Percentiles rank a stretch among this genome's conserved stretches.
Conservation (phyloP, 352 stramenopile species). For the Aphanomyces euteiches region DNA sequence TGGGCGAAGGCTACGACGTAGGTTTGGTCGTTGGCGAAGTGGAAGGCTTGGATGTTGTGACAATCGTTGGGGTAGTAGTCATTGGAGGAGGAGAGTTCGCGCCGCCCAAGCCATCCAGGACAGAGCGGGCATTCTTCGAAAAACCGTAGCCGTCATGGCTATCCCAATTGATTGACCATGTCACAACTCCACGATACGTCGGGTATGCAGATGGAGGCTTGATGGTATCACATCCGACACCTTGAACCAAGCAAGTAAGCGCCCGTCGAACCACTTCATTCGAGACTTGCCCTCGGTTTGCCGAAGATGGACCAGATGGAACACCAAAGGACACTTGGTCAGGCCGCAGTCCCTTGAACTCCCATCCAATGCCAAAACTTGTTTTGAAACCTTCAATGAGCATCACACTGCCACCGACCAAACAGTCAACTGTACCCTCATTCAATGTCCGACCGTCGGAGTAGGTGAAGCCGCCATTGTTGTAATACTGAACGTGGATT, state of each 20-base stretch:
- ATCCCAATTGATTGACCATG: slow-evolving; percentile 29
- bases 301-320: slow-evolving; percentile 10
- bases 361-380: slow-evolving; percentile 20
- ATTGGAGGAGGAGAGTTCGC: no score
- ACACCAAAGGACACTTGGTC: slow-evolving; percentile 28
- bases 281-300: slow-evolving; percentile 6
- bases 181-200: slow-evolving; percentile 26
- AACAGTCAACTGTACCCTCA: slow-evolving; percentile 25
- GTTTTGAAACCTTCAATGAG: slow-evolving; percentile 26
- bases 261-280: background rate
- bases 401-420: slow-evolving; percentile 25
- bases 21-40: no score
- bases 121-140: slow-evolving; percentile 2
- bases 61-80: no score
- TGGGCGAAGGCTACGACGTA: no score
- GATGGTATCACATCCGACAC: slow-evolving; percentile 24
- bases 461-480: slow-evolving; percentile 29
- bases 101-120: slow-evolving; percentile 11
- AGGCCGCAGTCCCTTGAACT: slow-evolving; percentile 19
- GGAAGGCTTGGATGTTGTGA: no score
- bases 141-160: slow-evolving; percentile 14
- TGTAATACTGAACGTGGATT: slow-evolving; percentile 30
- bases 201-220: slow-evolving; percentile 5
- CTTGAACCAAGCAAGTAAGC: slow-evolving; percentile 19
- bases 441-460: slow-evolving; percentile 26